A percentile compares a stretch with the other conserved stretches of the same genome.
These are phyloP conservation scores for Solanum raphanifolium DNA, from an alignment of 257 asterid genomes.

Conservation along the genomic window DNA sequence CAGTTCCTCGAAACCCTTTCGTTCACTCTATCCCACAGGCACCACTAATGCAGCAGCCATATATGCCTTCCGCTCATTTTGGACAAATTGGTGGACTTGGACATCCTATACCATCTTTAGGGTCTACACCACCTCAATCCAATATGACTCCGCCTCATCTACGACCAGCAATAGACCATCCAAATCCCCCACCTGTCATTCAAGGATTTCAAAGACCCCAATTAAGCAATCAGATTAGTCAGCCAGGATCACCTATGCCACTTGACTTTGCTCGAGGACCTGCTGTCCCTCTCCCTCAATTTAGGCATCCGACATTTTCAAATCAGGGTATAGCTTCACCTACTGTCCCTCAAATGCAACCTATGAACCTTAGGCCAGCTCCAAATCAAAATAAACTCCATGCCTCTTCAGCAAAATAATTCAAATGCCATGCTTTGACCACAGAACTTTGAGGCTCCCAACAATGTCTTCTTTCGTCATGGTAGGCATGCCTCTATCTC, in stretches of 20 bases:
- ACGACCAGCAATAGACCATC: slow-evolving; percentile 31
- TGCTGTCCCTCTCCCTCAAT: slow-evolving; percentile 20
- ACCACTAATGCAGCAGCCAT: slow-evolving; percentile 24
- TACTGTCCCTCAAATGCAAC: slow-evolving; percentile 34
- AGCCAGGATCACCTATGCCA: slow-evolving; percentile 32
- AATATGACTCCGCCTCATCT: slow-evolving; percentile 10
- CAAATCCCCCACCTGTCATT: slow-evolving; percentile 24
- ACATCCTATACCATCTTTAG: slow-evolving; percentile 21
- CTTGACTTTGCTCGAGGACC: slow-evolving; percentile 30
- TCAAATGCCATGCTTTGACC: slow-evolving; percentile 18
- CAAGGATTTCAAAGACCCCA: slow-evolving; percentile 51
- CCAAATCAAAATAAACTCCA: slow-evolving; percentile 37
- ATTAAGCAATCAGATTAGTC: slow-evolving; percentile 28
- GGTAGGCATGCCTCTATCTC: slow-evolving; percentile 33
- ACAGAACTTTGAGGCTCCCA: slow-evolving; percentile 36
- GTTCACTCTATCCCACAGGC: slow-evolving; percentile 28
- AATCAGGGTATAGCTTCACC: slow-evolving; percentile 18
- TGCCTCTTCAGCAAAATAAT: slow-evolving; percentile 48
- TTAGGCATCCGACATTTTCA: slow-evolving; percentile 32
- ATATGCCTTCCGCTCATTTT: slow-evolving; percentile 27
- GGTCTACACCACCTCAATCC: slow-evolving; percentile 18
- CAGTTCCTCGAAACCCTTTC: slow-evolving; percentile 32
- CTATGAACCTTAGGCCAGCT: slow-evolving; percentile 39
- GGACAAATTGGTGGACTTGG: slow-evolving; percentile 41
- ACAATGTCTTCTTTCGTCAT: slow-evolving; percentile 14